phyloP scores from a whole-genome alignment of 306 rosid genomes.

The Inga laurina region DNA sequence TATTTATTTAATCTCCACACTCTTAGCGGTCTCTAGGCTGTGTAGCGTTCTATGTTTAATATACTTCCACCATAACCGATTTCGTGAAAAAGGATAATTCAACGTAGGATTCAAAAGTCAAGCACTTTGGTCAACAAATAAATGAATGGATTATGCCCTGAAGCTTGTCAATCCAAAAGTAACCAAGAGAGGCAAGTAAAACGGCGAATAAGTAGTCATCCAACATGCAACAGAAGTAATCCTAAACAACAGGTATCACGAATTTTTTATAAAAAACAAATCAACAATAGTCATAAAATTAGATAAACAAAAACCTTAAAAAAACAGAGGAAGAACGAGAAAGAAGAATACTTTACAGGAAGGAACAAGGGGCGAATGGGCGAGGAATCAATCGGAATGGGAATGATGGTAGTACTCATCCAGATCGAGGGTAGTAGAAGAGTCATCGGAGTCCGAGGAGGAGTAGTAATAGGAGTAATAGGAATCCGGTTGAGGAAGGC shows the following conservation, averaged over 20 bases:
- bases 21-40: not conserved
- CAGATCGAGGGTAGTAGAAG: slow-evolving; percentile 43
- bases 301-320: not conserved
- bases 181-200: slow-evolving; percentile 8
- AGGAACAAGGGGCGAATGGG: not conserved
- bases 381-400: slow-evolving; percentile 60
- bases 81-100: not conserved
- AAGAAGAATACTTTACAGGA: slow-evolving; percentile 30
- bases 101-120: not conserved
- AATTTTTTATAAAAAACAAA: not conserved
- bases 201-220: not conserved
- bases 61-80: not conserved
- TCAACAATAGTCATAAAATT: not conserved
- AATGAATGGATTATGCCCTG: not conserved
- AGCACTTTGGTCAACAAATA: not conserved
- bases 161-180: not conserved
- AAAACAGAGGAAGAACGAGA: not conserved
- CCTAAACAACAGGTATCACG: slow-evolving; percentile 4
- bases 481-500: slow-evolving; percentile 57
- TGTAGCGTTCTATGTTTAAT: not conserved
- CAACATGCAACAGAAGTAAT: not conserved
- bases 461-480: slow-evolving; percentile 44
- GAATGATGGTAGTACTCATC: slow-evolving; percentile 50
- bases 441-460: slow-evolving; percentile 41
- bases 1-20: not conserved